Conservation (phyloP, 2,329 filamentous ascomycete species). For the Ceratocystis diversiconidia region DNA sequence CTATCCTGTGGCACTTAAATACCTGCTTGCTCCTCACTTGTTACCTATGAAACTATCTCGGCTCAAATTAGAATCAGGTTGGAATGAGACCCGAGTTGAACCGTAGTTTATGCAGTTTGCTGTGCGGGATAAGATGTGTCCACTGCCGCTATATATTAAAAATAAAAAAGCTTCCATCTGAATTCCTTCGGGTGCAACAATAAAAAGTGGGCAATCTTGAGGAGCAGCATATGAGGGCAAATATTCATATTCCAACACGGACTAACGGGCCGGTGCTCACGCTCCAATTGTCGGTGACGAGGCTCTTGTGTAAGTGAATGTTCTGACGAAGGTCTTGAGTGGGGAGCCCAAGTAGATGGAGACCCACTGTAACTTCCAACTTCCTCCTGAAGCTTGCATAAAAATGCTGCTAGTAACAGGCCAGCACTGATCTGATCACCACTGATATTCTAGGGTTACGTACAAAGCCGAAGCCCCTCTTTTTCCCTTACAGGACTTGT, state of each 20-base stretch:
- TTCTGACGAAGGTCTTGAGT: not conserved
- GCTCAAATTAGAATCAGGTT: not conserved
- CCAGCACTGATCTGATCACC: not conserved
- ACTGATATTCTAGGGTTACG: not conserved
- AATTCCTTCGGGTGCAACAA: not conserved
- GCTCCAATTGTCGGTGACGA: not conserved
- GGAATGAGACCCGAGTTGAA: not conserved
- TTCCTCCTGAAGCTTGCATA: slow-evolving; percentile 7
- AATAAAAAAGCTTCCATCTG: not conserved
- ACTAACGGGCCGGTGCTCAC: not conserved
- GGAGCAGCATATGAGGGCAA: not conserved
- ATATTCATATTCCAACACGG: not conserved
- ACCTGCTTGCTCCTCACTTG: not conserved
- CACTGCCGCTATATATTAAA: too few relatives aligned
- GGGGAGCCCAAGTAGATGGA: not conserved
- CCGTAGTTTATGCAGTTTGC: not conserved
- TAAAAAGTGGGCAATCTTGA: not conserved
- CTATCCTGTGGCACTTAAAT: not conserved
- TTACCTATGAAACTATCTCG: not conserved
- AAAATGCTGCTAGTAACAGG: not conserved
- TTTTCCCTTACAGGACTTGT: not conserved
- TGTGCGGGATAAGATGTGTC: too few relatives aligned
- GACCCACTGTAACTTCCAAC: not conserved
- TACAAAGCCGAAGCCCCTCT: not conserved
- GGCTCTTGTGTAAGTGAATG: not conserved